Conservation (phyloP, 192 early-diverging fungal species). For the Obelidium mucronatum region DNA sequence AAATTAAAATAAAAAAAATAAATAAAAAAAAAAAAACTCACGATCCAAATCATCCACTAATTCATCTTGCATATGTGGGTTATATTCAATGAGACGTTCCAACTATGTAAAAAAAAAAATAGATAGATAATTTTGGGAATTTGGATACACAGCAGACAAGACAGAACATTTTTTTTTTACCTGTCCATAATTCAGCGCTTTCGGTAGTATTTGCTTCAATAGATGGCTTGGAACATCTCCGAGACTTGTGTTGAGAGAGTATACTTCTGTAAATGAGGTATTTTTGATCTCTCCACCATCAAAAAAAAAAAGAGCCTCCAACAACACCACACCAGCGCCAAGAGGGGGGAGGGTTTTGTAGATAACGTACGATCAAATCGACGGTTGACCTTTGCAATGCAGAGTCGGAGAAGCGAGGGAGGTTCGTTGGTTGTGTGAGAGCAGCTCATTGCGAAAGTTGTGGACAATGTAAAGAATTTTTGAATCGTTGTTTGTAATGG, state of each 20-base stretch:
- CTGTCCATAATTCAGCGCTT: conserved; percentile 9
- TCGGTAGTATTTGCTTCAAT: conserved; percentile 11
- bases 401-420: conserved; percentile 15
- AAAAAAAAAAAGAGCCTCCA: not conserved
- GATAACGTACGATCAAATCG: conserved; percentile 17
- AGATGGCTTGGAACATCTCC: conserved; percentile 30
- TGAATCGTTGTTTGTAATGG: too few relatives aligned
- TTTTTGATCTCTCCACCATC: not conserved
- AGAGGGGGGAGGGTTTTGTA: too few relatives aligned
- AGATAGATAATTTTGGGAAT: not conserved
- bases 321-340: too few relatives aligned
- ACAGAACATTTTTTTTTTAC: not conserved
- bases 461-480: too few relatives aligned
- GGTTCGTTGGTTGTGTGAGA: too few relatives aligned
- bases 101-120: conserved; percentile 3
- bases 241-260: conserved; percentile 15
- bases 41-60: conserved; percentile 13
- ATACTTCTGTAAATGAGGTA: conserved; percentile 2
- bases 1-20: too few relatives aligned
- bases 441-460: too few relatives aligned
- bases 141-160: not conserved
- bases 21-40: not conserved
- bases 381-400: conserved; percentile 10
- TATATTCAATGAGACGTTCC: conserved; percentile 26
- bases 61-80: conserved; percentile 31